Percentiles rank a stretch among this genome's conserved stretches.
phyloP scores from a whole-genome alignment of 2,329 filamentous ascomycete genomes.

The Phialophora expanda region DNA sequence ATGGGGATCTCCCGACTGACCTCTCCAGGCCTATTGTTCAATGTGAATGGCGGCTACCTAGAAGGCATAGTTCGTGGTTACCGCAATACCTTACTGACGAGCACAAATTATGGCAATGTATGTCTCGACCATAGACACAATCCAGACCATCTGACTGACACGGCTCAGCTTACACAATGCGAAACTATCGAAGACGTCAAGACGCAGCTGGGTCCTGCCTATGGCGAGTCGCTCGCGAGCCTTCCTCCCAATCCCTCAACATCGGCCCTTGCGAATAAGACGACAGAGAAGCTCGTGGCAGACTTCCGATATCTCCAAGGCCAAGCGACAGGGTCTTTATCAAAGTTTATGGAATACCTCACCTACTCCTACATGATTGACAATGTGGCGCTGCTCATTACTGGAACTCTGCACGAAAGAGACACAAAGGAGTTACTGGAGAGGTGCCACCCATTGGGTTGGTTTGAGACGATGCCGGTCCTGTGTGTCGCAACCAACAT shows the following conservation, averaged over 20 bases:
- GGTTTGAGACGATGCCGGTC: slow-evolving; percentile 99
- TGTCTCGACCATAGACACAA: not conserved
- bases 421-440: slow-evolving; percentile 95
- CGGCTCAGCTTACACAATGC: slow-evolving; percentile 36
- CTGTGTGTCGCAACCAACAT: slow-evolving; percentile 98
- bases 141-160: slow-evolving; percentile 15
- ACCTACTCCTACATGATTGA: slow-evolving; percentile 99
- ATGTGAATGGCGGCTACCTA: slow-evolving; percentile 91
- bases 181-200: slow-evolving; percentile 75
- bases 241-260: slow-evolving; percentile 97
- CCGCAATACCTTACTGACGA: slow-evolving; percentile 87
- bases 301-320: slow-evolving; percentile 97
- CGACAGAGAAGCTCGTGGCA: slow-evolving; percentile 95
- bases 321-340: slow-evolving; percentile 86
- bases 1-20: slow-evolving; percentile 18
- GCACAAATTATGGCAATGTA: slow-evolving; percentile 79
- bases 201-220: slow-evolving; percentile 93
- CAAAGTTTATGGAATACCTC: slow-evolving; percentile 96
- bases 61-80: slow-evolving; percentile 98
- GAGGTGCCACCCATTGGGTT: slow-evolving; percentile 93
- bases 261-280: slow-evolving; percentile 89
- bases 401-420: slow-evolving; percentile 93
- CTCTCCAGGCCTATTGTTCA: slow-evolving; percentile 78
- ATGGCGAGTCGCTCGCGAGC: slow-evolving; percentile 93
- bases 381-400: slow-evolving; percentile 97